phyloP scores from a whole-genome alignment of 352 stramenopile genomes.

The Aphanomyces invadans region DNA sequence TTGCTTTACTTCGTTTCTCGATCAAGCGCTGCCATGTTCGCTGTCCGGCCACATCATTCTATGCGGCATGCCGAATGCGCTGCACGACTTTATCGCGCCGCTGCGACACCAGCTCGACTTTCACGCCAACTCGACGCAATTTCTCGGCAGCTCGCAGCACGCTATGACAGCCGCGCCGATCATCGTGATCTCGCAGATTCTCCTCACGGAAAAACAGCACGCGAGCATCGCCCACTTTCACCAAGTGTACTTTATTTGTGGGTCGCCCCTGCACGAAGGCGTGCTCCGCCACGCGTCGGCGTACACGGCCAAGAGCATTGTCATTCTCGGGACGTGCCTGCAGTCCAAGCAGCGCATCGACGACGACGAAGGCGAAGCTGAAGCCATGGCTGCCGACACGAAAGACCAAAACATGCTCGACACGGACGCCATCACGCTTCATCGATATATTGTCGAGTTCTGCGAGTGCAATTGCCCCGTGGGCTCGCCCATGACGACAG shows the following conservation, averaged over 20 bases:
- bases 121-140: not conserved
- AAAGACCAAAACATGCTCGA: constrained; percentile 72
- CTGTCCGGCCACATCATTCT: constrained; percentile 48
- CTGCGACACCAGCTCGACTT: constrained; percentile 38
- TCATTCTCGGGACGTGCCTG: constrained; percentile 61
- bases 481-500: not conserved
- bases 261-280: constrained; percentile 54
- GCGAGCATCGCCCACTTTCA: constrained; percentile 18
- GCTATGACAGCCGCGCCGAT: constrained; percentile 22
- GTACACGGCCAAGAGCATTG: constrained; percentile 50
- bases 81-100: constrained; percentile 44
- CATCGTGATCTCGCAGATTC: constrained; percentile 11
- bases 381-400: constrained; percentile 30
- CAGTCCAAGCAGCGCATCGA: constrained; percentile 17
- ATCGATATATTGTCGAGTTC: constrained; percentile 62
- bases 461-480: constrained; percentile 36
- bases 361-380: constrained; percentile 27
- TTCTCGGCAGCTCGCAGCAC: not conserved
- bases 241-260: constrained; percentile 52
- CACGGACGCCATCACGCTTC: constrained; percentile 66
- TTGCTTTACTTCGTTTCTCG: not conserved
- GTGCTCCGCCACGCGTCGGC: constrained; percentile 52
- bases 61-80: constrained; percentile 54
- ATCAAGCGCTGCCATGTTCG: constrained; percentile 23
- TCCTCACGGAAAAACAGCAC: constrained; percentile 17